Percentiles rank a stretch among this genome's conserved stretches.
Conservation (phyloP, 345 rosid species). For the Dipteronia sinensis region DNA sequence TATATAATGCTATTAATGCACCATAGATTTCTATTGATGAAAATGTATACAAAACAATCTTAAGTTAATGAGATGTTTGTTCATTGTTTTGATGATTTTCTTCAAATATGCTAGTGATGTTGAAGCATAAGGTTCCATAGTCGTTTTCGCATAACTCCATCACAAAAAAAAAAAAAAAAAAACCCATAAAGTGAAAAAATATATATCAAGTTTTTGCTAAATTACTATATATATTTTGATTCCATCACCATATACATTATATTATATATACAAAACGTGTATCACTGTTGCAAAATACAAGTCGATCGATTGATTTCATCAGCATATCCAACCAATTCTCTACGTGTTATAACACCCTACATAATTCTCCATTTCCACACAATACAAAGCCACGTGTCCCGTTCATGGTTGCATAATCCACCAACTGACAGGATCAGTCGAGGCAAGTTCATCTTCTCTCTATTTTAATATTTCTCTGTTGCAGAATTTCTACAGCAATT, state of each 20-base stretch:
- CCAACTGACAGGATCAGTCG: constrained; percentile 14
- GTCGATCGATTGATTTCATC: not conserved
- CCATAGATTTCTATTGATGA: not conserved
- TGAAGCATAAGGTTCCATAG: too few relatives aligned
- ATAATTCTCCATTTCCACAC: not conserved
- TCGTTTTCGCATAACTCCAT: too few relatives aligned
- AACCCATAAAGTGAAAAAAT: too few relatives aligned
- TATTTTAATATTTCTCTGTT: not conserved
- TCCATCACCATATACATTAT: not conserved
- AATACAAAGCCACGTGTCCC: constrained; percentile 3
- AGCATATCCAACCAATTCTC: constrained; percentile 6
- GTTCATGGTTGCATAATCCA: not conserved
- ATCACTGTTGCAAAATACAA: not conserved
- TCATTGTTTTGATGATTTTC: not conserved
- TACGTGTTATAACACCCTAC: constrained; percentile 7
- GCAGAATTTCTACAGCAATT: constrained; percentile 1
- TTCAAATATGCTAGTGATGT: not conserved
- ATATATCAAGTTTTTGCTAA: too few relatives aligned
- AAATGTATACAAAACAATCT: not conserved
- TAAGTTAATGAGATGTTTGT: not conserved
- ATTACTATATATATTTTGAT: too few relatives aligned
- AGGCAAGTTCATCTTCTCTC: constrained; percentile 11
- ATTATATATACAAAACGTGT: not conserved
- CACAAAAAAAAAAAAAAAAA: too few relatives aligned
- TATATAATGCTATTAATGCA: too few relatives aligned